Percentiles rank a stretch among this genome's conserved stretches.
Conservation (phyloP, 441 rosid species). For the Aquilaria agallochum region DNA sequence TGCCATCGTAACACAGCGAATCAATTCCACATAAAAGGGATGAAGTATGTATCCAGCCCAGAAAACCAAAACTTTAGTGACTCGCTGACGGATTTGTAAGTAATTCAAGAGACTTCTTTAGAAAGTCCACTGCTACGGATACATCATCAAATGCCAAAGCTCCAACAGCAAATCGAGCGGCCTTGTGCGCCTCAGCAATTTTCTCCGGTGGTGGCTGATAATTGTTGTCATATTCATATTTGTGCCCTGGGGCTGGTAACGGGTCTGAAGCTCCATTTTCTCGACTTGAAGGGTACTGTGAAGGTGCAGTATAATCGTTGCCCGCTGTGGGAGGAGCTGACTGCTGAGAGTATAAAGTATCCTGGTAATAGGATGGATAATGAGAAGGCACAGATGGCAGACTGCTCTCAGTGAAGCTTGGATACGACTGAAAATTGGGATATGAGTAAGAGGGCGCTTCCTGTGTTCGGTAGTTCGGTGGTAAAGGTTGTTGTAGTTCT, state of each 20-base stretch:
- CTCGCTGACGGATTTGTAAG: slow-evolving; percentile 80
- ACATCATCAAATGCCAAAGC: slow-evolving; percentile 96
- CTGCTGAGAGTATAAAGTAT: slow-evolving; percentile 45
- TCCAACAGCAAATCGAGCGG: slow-evolving; percentile 95
- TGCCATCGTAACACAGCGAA: too few relatives aligned
- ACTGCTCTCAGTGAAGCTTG: slow-evolving; percentile 78
- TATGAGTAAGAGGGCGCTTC: slow-evolving; percentile 51
- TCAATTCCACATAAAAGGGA: neutral
- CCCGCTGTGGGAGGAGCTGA: slow-evolving; percentile 56
- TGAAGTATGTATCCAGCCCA: neutral
- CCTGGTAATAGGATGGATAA: slow-evolving; percentile 60
- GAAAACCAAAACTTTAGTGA: slow-evolving; percentile 30
- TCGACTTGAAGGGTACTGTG: slow-evolving; percentile 50
- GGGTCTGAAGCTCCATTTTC: slow-evolving; percentile 43
- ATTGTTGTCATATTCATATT: slow-evolving; percentile 66
- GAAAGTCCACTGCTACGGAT: slow-evolving; percentile 69
- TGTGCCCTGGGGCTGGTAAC: slow-evolving; percentile 29
- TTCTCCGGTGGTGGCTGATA: slow-evolving; percentile 84
- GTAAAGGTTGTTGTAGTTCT: slow-evolving; percentile 53
- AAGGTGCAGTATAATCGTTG: slow-evolving; percentile 40
- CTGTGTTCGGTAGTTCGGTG: slow-evolving; percentile 51
- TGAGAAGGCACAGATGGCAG: slow-evolving; percentile 68
- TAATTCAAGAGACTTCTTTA: slow-evolving; percentile 82
- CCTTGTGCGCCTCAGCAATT: slow-evolving; percentile 90
- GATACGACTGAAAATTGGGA: slow-evolving; percentile 89